Base-by-base conservation (phyloP, 2,329 filamentous ascomycete genomes). In the Tolypocladium cylindrosporum region DNA sequence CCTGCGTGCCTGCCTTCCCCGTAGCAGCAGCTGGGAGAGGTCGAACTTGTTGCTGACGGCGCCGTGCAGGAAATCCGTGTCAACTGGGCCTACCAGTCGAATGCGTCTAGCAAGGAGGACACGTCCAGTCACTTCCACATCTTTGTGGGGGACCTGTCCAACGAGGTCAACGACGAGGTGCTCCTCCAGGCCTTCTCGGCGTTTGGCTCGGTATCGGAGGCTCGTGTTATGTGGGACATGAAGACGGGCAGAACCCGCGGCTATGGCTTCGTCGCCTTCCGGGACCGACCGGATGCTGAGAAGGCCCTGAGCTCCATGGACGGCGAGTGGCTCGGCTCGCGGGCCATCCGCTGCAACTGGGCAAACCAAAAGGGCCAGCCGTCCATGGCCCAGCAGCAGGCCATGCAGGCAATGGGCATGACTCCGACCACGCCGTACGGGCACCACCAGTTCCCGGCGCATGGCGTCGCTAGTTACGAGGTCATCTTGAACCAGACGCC, bases 161-260 rank as follows among this genome's bases (percentile, higher is more conserved):
- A 99, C 69, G 94, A 99, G 74, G 94, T 99, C 72, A 99, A 99
- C 67, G 94, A 99, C 67, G 94, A 99, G 69, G 85, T 97, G 56
- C 82, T 99, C 27, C 80, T 89, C 19, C 92, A 97, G 74, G 94
- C 94, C 14, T 99, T 99, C 75, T 95, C 91, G 54, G 91, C 91
- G 51, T 99, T 97, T 72, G 94, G 94, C 45, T 90, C 87, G 14
- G 92, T 99, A 54, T 99, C 94, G 3, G 94, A 99, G 75, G 94
- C 94, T 60, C 91, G 94, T 68, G 94, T 99, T 63, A 99, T 99
- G 94, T 99, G 94, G 94, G 94, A 99, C 74, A 99, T 99, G 94
- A 99, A 99, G 83, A 99, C 94, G 41, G 94, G 94, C 65, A 88
- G 94, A 63, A 97, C 94, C 64, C 90, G 94, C 71, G 94, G 94